These are phyloP conservation scores for Sodiomyces alkalinus DNA, from an alignment of 2,329 filamentous ascomycete species.

Conservation along the genomic window DNA sequence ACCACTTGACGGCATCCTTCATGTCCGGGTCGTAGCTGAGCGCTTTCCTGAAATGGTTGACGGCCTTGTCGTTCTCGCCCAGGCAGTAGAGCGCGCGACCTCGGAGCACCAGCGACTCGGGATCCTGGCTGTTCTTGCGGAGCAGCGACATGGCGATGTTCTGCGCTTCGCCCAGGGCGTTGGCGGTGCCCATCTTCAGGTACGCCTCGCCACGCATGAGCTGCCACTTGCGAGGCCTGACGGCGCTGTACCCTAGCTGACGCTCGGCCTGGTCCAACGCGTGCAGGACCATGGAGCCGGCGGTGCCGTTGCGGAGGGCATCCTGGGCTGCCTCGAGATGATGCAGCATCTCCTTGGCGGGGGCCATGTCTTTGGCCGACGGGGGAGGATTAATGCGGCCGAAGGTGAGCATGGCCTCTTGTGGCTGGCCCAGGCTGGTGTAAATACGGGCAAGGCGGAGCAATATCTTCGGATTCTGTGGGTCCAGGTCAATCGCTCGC, in stretches of 20 bases:
- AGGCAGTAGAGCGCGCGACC: conserved; percentile 79
- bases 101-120: conserved; percentile 80
- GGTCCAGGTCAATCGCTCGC: conserved; percentile 67
- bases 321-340: conserved; percentile 71
- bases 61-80: conserved; percentile 88
- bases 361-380: conserved; percentile 69
- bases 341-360: conserved; percentile 72
- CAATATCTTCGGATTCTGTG: conserved; percentile 74
- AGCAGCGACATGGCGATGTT: conserved; percentile 82
- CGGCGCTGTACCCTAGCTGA: conserved; percentile 57
- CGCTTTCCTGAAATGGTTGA: conserved; percentile 83
- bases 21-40: conserved; percentile 85
- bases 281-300: conserved; percentile 82
- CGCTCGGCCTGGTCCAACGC: conserved; percentile 83
- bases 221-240: conserved; percentile 83
- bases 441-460: conserved; percentile 81
- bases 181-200: conserved; percentile 80
- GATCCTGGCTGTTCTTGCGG: conserved; percentile 76
- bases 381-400: conserved; percentile 64
- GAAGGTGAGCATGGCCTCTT: conserved; percentile 75
- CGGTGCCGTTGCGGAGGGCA: conserved; percentile 56
- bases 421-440: conserved; percentile 70
- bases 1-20: conserved; percentile 72
- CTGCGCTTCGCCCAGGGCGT: conserved; percentile 80
- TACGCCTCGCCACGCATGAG: conserved; percentile 85